These are phyloP conservation scores for Trichoderma reesei DNA, from an alignment of 495 filamentous ascomycete species.

Conservation along the genomic window DNA sequence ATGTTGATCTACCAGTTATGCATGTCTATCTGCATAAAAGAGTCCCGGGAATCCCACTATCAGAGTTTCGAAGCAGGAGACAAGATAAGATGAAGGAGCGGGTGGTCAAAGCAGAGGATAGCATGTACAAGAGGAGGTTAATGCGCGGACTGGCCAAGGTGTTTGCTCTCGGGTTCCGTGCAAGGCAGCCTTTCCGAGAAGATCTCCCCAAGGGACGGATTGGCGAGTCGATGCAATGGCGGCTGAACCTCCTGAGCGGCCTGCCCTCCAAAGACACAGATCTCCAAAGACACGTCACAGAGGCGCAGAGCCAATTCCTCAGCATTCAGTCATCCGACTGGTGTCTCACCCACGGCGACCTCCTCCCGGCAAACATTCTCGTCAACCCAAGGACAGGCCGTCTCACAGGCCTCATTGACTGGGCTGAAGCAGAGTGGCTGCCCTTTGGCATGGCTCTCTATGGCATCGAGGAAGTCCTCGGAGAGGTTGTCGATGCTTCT, in stretches of 20 bases:
- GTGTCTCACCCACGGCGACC: conserved; percentile 49
- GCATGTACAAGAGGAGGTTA: neutral
- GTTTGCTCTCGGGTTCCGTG: conserved; percentile 21
- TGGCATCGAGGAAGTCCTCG: conserved; percentile 45
- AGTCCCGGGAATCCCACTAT: neutral
- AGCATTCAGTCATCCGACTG: conserved; percentile 35
- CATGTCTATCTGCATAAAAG: neutral
- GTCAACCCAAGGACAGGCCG: conserved; percentile 20
- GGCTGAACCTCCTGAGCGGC: conserved; percentile 16
- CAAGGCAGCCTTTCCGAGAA: conserved; percentile 23
- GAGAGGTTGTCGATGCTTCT: conserved; percentile 20
- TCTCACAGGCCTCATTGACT: conserved; percentile 48
- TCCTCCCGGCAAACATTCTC: conserved; percentile 45
- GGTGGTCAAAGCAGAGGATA: conserved; percentile 11
- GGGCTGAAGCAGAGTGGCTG: conserved; percentile 49
- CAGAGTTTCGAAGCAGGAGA: conserved; percentile 5
- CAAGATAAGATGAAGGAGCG: too few relatives aligned
- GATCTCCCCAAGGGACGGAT: conserved; percentile 20
- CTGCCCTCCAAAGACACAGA: conserved; percentile 6
- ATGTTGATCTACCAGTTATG: neutral
- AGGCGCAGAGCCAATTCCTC: conserved; percentile 23
- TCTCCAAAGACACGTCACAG: conserved; percentile 23
- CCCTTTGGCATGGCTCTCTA: conserved; percentile 48
- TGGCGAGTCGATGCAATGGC: conserved; percentile 26
- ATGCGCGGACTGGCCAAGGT: conserved; percentile 24